These are phyloP conservation scores for Penicillium herquei DNA, from an alignment of 495 filamentous ascomycete species.

Conservation along the genomic window DNA sequence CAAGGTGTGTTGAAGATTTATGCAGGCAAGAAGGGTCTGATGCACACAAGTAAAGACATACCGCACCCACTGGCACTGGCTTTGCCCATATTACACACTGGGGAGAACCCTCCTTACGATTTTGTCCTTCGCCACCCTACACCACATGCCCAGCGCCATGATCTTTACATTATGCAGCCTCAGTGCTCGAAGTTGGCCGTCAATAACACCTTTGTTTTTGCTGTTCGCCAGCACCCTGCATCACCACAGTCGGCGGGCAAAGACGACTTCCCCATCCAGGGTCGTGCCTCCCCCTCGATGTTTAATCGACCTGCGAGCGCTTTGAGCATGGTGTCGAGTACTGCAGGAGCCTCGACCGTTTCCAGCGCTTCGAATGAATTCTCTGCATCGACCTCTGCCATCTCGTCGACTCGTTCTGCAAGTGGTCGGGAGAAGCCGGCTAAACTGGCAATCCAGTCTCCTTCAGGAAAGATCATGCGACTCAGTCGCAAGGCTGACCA, in stretches of 20 bases:
- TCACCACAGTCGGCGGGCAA: conserved; percentile 47
- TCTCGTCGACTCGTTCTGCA: conserved; percentile 53
- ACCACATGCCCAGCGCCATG: conserved; percentile 92
- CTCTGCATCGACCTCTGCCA: conserved; percentile 46
- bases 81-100: conserved; percentile 86
- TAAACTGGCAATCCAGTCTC: conserved; percentile 92
- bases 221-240: conserved; percentile 87
- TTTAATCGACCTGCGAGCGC: conserved; percentile 75
- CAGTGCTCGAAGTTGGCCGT: conserved; percentile 83
- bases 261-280: conserved; percentile 42
- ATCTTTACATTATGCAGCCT: conserved; percentile 93
- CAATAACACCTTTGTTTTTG: conserved; percentile 98
- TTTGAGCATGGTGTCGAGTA: conserved; percentile 70
- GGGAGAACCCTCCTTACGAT: conserved; percentile 89
- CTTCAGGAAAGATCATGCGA: conserved; percentile 90
- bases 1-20: conserved; percentile 90
- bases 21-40: conserved; percentile 87
- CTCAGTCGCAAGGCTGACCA: conserved; percentile 86
- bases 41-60: conserved; percentile 93
- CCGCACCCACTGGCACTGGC: conserved; percentile 88
- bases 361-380: conserved; percentile 45
- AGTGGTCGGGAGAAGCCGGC: conserved; percentile 75
- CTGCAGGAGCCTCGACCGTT: conserved; percentile 36
- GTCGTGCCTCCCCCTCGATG: conserved; percentile 61
- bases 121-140: conserved; percentile 93